Conservation (phyloP, 441 rosid species). For the Croton laevigatus region DNA sequence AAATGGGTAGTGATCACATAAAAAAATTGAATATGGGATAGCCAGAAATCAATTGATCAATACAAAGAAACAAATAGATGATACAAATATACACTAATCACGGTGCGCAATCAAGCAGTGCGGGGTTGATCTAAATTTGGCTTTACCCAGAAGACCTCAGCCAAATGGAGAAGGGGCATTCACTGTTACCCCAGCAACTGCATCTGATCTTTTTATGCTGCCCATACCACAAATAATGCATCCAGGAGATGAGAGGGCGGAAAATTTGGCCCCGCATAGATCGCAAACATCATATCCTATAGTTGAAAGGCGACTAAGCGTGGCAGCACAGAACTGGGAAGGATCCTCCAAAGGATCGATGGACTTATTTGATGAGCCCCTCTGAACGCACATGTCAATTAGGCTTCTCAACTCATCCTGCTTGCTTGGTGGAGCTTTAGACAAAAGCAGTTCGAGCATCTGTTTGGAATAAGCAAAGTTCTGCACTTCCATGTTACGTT, state of each 20-base stretch:
- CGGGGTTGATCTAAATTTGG: not conserved
- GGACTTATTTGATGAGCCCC: constrained; percentile 88
- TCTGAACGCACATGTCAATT: constrained; percentile 82
- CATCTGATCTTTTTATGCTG: constrained; percentile 87
- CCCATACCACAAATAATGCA: constrained; percentile 99
- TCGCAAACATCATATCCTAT: constrained; percentile 96
- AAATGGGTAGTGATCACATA: constrained; percentile 8
- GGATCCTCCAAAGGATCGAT: constrained; percentile 95
- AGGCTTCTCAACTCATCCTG: constrained; percentile 90
- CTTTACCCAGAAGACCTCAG: constrained; percentile 25
- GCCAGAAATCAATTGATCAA: not conserved
- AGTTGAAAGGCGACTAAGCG: constrained; percentile 92
- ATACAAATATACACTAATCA: constrained; percentile 25
- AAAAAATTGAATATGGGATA: not conserved
- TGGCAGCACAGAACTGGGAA: constrained; percentile 94
- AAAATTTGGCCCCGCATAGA: constrained; percentile 94
- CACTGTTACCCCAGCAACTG: constrained; percentile 44
- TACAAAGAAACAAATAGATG: constrained; percentile 24
- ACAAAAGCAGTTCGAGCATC: constrained; percentile 94
- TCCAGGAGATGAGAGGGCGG: constrained; percentile 86
- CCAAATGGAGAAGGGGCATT: constrained; percentile 86
- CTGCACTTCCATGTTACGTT: constrained; percentile 97
- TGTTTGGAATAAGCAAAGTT: constrained; percentile 88
- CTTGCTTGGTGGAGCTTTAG: constrained; percentile 88
- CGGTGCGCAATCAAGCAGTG: constrained; percentile 1